Conservation (phyloP, 108 stramenopile species). For the Fragilariopsis cylindrus region DNA sequence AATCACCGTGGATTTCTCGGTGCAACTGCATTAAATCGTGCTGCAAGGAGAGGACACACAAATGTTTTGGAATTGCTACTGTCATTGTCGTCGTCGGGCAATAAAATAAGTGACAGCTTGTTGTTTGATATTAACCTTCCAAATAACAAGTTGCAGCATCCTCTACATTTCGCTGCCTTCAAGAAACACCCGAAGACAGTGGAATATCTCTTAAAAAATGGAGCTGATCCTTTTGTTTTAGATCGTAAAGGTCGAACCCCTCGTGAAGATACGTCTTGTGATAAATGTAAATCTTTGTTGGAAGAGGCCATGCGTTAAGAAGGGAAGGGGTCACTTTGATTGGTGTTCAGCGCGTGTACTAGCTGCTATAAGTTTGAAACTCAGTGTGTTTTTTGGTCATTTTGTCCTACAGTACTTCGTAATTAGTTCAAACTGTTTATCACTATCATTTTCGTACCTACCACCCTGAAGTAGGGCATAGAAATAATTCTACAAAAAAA, state of each 20-base stretch:
- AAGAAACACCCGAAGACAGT: slow-evolving; percentile 35
- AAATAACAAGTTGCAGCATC: slow-evolving; percentile 60
- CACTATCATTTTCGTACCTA: too few relatives aligned
- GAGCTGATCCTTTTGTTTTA: slow-evolving; percentile 35
- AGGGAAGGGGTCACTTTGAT: not conserved
- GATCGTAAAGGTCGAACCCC: slow-evolving; percentile 65
- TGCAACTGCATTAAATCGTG: slow-evolving; percentile 44
- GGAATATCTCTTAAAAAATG: slow-evolving; percentile 28
- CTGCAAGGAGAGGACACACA: slow-evolving; percentile 42
- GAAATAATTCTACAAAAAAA: too few relatives aligned
- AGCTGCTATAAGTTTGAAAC: too few relatives aligned
- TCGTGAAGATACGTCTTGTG: slow-evolving; percentile 39
- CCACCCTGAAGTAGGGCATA: too few relatives aligned
- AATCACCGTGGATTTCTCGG: slow-evolving; percentile 48
- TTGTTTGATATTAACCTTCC: slow-evolving; percentile 29
- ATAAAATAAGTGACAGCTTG: not conserved
- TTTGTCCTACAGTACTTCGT: too few relatives aligned
- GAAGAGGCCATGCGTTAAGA: slow-evolving; percentile 3
- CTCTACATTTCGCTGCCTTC: slow-evolving; percentile 67
- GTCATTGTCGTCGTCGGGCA: not conserved
- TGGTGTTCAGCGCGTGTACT: too few relatives aligned
- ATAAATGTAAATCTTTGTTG: not conserved
- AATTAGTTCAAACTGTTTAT: too few relatives aligned
- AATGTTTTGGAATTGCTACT: slow-evolving; percentile 19
- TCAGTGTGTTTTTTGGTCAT: too few relatives aligned